Evolutionary conservation across 2,329 filamentous ascomycete species (phyloP), one percentile per base, ranked within the genome.

Genomic region (Septoria linicola): DNA sequence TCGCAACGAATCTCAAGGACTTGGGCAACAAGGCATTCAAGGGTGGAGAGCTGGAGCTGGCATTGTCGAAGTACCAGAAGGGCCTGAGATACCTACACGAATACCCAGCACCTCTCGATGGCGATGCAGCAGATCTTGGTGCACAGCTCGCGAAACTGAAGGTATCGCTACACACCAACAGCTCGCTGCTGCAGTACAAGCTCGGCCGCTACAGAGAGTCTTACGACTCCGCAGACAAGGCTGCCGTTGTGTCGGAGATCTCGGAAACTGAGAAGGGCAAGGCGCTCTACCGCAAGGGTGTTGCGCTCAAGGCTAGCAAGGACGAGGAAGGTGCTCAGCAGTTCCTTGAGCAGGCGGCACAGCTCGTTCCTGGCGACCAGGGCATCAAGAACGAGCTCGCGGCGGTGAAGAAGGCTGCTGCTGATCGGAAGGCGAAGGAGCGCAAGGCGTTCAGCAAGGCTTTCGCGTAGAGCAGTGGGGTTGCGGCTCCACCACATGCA

Each of bases 21-120:
- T 93, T 86, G 67, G 93, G 93, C 63, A 97, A 95, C 77, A 83
- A 84, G 62, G 90, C 91, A 1, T 96, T 96, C 80, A 96, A 96
- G 78, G 76, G 73, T 20, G 83, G 84, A 34, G 81, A 96, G 63
- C 66, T 86, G 32, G 70, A 76, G 31, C 73, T 88, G 25, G 92
- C 84, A 1, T 77, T 97, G 20, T 84, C 86, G 54, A 99, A 99
- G 76, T 99, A 99, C 75, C 84, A 95, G 70, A 99, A 99, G 76
- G 91, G 84, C 14, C 73, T 96, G 55, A 84, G 90, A 63, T 96
- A 96, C 71, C 76, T 96, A 54, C 88, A 92, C 70, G 88, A 95
- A 70, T 88, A 91, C 66, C 86, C 87, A 1, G 83, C 88, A 10
- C 72, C 77, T 1, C 70, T 74, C 19, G 87, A 93, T 35, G 79